Percentiles rank a stretch among this genome's conserved stretches.
These are phyloP conservation scores for Eurotiales sp. DNA, from an alignment of 2,329 filamentous ascomycete species.

Conservation along the genomic window DNA sequence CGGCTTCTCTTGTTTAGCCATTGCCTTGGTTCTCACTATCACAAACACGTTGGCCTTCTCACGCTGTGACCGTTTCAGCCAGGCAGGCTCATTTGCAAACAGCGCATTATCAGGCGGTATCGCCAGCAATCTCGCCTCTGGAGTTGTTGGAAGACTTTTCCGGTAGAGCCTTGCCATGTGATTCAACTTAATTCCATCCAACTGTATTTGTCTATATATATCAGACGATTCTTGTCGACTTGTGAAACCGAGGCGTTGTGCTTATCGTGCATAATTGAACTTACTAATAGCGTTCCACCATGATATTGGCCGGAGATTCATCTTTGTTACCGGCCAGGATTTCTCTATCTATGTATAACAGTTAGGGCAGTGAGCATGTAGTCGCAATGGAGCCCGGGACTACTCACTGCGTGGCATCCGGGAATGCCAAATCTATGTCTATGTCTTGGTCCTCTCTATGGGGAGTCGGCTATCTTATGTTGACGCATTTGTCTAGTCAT, in stretches of 20 bases:
- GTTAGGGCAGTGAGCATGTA: too few species aligned
- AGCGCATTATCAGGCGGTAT: constrained; percentile 53
- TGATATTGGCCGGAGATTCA: background rate
- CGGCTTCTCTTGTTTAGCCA: constrained; percentile 31
- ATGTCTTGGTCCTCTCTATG: too few species aligned
- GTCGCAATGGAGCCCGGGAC: too few species aligned
- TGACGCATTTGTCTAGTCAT: too few species aligned
- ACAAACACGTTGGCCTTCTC: constrained; percentile 52
- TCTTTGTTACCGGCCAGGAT: too few species aligned
- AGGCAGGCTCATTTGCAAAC: constrained; percentile 57
- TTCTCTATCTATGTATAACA: too few species aligned
- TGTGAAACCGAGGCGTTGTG: too few species aligned
- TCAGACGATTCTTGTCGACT: background rate
- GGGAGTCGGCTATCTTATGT: too few species aligned
- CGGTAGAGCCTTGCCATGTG: constrained; percentile 29
- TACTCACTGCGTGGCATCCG: too few species aligned
- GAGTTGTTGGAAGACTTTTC: constrained; percentile 54
- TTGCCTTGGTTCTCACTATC: constrained; percentile 48
- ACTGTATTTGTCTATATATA: background rate
- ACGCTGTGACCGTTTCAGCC: constrained; percentile 50
- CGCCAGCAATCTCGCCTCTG: constrained; percentile 52
- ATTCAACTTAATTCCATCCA: background rate
- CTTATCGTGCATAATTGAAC: too few species aligned
- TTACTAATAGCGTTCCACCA: too few species aligned
- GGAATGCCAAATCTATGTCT: too few species aligned